Conservation (phyloP, 768 basidiomycete genomes). For the Kwoniella newhampshirensis region DNA sequence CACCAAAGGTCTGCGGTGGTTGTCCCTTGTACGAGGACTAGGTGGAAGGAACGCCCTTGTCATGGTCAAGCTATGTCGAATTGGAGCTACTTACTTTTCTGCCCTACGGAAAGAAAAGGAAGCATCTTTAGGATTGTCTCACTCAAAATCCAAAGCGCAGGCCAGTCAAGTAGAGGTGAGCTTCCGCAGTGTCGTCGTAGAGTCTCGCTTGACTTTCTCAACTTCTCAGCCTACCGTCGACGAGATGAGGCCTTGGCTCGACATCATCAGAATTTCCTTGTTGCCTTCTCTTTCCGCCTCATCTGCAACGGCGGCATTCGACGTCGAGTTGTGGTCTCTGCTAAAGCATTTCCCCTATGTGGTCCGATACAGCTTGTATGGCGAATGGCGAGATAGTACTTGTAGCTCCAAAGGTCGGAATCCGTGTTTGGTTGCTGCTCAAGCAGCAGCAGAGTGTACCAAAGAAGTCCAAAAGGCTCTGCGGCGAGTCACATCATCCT, state of each 20-base stretch:
- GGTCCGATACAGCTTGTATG: conserved; percentile 85
- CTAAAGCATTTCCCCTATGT: conserved; percentile 74
- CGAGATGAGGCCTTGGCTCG: conserved; percentile 65
- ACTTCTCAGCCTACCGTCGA: conserved; percentile 43
- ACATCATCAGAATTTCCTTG: conserved; percentile 72
- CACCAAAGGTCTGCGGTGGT: conserved; percentile 72
- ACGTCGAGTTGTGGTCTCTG: conserved; percentile 89
- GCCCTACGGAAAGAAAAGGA: conserved; percentile 39
- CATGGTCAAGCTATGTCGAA: conserved; percentile 73
- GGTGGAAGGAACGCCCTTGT: conserved; percentile 74
- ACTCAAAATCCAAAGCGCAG: conserved; percentile 2
- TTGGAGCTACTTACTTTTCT: conserved; percentile 59
- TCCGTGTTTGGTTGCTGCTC: conserved; percentile 36
- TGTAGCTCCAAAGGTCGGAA: conserved; percentile 57
- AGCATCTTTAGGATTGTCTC: conserved; percentile 7
- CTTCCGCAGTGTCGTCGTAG: not conserved
- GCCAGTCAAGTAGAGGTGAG: conserved; percentile 17
- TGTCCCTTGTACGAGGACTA: conserved; percentile 77
- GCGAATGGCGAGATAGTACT: conserved; percentile 87
- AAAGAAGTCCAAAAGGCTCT: conserved; percentile 85
- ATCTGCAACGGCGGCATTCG: conserved; percentile 79
- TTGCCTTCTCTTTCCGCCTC: conserved; percentile 85
- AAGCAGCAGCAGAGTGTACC: conserved; percentile 68
- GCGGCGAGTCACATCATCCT: conserved; percentile 69
- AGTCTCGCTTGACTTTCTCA: too few relatives aligned